Evolutionary conservation across 2,329 filamentous ascomycete genomes (phyloP).

Genomic region (Colletotrichum euphorbiae): DNA sequence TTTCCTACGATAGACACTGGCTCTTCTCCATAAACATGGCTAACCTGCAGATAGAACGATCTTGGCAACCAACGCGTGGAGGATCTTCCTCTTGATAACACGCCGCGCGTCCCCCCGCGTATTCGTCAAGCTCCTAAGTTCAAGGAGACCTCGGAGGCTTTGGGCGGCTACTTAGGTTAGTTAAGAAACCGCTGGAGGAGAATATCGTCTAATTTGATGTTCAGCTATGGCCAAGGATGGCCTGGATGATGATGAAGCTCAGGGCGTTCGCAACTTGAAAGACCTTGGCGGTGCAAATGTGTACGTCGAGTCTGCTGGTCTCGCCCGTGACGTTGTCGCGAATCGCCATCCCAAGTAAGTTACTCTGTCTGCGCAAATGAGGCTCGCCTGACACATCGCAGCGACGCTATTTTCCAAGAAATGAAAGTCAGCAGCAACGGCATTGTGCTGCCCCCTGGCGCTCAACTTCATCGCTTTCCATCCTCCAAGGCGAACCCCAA

Average conservation of each 20-base stretch:
- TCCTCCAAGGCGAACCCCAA: not conserved
- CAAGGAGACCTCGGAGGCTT: constrained; percentile 10
- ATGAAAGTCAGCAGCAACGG: constrained; percentile 28
- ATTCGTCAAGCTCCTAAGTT: constrained; percentile 1
- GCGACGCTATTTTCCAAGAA: not conserved
- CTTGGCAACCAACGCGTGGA: constrained; percentile 46
- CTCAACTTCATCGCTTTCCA: not conserved
- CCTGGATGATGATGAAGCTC: constrained; percentile 49
- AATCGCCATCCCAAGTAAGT: constrained; percentile 10
- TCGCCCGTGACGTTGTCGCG: not conserved
- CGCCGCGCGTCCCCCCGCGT: not conserved
- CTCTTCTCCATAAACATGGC: not conserved
- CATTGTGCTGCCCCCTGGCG: constrained; percentile 18
- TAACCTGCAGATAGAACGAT: constrained; percentile 44
- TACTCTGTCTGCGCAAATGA: not conserved
- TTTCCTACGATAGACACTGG: not conserved
- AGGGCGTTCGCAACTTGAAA: constrained; percentile 43
- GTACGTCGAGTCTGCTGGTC: constrained; percentile 1
- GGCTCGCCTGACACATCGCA: not conserved
- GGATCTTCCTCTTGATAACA: constrained; percentile 43
- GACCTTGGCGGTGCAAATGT: constrained; percentile 39
- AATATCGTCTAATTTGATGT: not conserved
- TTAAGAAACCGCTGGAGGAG: not conserved
- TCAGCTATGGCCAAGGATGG: constrained; percentile 42
- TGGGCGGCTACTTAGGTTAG: constrained; percentile 16